Evolutionary conservation across 2,329 filamentous ascomycete genomes (phyloP), one percentile per base, ranked within the genome.

Genomic region (Colletotrichum chrysophilum): DNA sequence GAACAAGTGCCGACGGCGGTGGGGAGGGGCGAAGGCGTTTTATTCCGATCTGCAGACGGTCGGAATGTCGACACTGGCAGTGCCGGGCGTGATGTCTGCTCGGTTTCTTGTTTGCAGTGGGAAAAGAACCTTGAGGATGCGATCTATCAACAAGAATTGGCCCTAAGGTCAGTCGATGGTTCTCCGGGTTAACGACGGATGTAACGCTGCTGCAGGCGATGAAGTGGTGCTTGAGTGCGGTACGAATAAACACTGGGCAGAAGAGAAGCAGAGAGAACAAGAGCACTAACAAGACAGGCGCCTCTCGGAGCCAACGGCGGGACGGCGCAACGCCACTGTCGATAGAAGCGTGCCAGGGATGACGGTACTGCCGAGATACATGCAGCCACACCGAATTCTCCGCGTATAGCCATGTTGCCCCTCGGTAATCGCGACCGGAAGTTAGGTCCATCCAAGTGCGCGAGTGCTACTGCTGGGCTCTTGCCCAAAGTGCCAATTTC

Each of bases 1-100:
- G 38, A 24, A 52, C 18, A 75, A 56, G 38, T 72, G 64, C 69
- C 69, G 73, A 72, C 69, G 73, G 64, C 7, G 58, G 58, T 13
- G 55, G n/a, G 38, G 61, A 38, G 34, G 26, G 55, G 72, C 30
- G 62, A 62, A n/a, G 30, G 64, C 43, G 43, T 48, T 64, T 67
- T 65, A 73, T 73, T 73, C 58, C 70, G 64, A 75, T 75, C 73
- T 64, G 73, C 73, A 48, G 68, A 21, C 67, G 36, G 28, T 28
- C 32, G 62, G 48, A 56, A 32, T 61, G 18, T 34, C 3, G 58
- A 61, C 28, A 34, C 12, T 61, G 24, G 18, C 14, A 28, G 26
- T 26, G 28, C 58, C 58, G 58, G 58, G 32, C 24, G 38, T 38
- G 56, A 16, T 52, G 21, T 55, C 32, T 69, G 62, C n/a, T 24